Evolutionary conservation across 345 rosid genomes (phyloP), one percentile per base, ranked within the genome.

Genomic region (Ceriops decandra): DNA sequence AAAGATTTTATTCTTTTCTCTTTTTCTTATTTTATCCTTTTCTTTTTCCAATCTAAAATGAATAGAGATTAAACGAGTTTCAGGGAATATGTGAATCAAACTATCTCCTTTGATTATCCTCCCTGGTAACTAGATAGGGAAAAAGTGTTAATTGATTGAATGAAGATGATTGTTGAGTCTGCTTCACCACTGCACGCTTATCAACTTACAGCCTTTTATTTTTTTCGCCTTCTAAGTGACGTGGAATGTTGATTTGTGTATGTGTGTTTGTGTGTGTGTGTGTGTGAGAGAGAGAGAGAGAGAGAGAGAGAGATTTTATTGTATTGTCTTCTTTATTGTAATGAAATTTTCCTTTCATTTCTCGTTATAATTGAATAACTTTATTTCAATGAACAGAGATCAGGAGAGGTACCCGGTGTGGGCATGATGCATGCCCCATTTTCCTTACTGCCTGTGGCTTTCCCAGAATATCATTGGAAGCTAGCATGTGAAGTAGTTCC

Each of bases 401-500:
- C 99, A 63, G 99, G 97, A 59, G 77, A 60, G 68, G 82, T 87
- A 62, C 98, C 99, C 42, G 99, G 99, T 33, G 92, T 92, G n/a
- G 98, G 99, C 38, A 65, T 92, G 91, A 80, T 82, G 36, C 99
- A 95, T 70, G 96, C 97, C 28, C 99, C 98, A 4, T 73, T 95
- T 80, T 80, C 99, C 1, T 79, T 95, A 76, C 67, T 95, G 72
- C 99, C 99, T 11, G 66, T 68, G 42, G 60, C 82, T 64, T 95
- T 95, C 77, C 99, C 96, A 0, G 86, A 88, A 73, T 70, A 60
- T 62, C 80, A 85, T 5, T 95, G 89, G 86, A 84, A 81, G 52
- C 87, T 85, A 82, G 99, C 99, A 46, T 90, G 97, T 79, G 93
- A 90, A 52, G 79, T 90, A 72, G 92, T 97, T 57, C 98, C 97